These are phyloP conservation scores for Baorangia bicolor DNA, from an alignment of 768 basidiomycete genomes.

Conservation along the genomic window DNA sequence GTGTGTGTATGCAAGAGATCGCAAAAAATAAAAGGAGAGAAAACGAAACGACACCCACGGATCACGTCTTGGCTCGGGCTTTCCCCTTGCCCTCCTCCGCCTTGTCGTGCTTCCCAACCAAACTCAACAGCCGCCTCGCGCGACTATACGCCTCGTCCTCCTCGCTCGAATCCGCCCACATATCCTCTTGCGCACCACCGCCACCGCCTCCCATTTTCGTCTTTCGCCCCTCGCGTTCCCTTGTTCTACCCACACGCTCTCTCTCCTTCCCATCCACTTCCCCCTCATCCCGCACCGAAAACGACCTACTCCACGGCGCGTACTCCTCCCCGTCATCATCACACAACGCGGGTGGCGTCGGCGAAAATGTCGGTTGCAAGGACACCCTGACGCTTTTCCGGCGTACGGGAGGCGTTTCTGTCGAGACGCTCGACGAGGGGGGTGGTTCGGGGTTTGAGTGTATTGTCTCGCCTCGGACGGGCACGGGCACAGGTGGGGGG, in stretches of 20 bases:
- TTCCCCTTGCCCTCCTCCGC: constrained; percentile 9
- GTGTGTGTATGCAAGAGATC: not conserved
- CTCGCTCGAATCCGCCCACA: constrained; percentile 77
- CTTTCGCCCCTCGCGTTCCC: constrained; percentile 6
- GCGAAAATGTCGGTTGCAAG: constrained; percentile 71
- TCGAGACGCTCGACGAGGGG: constrained; percentile 16
- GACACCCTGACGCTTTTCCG: constrained; percentile 80
- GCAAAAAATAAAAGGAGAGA: not conserved
- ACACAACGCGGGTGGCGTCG: constrained; percentile 64
- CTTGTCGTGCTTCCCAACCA: constrained; percentile 35
- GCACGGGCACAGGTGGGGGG: not conserved
- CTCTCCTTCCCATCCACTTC: not conserved
- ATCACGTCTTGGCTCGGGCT: not conserved
- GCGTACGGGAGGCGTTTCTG: constrained; percentile 24
- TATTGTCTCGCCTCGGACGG: not conserved
- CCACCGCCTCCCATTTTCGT: not conserved
- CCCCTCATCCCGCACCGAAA: constrained; percentile 13
- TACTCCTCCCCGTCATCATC: constrained; percentile 41
- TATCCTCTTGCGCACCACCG: constrained; percentile 27
- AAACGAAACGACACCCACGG: not conserved
- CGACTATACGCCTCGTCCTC: constrained; percentile 66
- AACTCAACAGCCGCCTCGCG: constrained; percentile 54
- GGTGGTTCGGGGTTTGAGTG: not conserved
- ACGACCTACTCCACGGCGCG: constrained; percentile 9
- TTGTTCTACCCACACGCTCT: not conserved